Percentiles rank a stretch among this genome's conserved stretches.
These are phyloP conservation scores for Mycena floridula DNA, from an alignment of 768 basidiomycete genomes.

Conservation along the genomic window DNA sequence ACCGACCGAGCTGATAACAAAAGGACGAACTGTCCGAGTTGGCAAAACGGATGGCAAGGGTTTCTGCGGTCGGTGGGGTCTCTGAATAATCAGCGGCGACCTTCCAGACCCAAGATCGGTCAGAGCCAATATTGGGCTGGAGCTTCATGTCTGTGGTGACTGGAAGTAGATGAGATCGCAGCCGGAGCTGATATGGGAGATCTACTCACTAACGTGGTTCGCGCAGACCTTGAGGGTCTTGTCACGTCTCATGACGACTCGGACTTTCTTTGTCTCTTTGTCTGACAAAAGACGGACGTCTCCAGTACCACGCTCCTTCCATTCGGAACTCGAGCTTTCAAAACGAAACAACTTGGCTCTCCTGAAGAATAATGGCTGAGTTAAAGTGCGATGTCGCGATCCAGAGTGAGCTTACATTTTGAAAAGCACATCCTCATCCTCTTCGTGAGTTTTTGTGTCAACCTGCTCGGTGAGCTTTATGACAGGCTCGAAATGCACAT, in stretches of 20 bases:
- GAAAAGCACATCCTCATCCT: conserved; percentile 89
- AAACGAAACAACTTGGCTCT: conserved; percentile 98
- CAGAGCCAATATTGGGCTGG: conserved; percentile 96
- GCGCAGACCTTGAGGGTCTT: conserved; percentile 99
- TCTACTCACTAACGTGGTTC: conserved; percentile 79
- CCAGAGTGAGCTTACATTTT: conserved; percentile 72
- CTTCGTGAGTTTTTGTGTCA: conserved; percentile 91
- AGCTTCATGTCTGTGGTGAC: conserved; percentile 89
- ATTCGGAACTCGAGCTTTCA: conserved; percentile 68
- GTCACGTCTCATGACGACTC: conserved; percentile 98
- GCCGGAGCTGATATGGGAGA: conserved; percentile 17
- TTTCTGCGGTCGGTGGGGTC: conserved; percentile 83
- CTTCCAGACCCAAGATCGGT: conserved; percentile 99
- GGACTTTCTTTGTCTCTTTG: conserved; percentile 84
- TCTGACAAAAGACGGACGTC: conserved; percentile 90
- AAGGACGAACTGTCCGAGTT: conserved; percentile 84
- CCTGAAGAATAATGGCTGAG: conserved; percentile 54
- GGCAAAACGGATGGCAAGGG: conserved; percentile 96
- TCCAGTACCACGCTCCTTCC: conserved; percentile 98
- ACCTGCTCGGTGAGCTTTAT: conserved; percentile 95
- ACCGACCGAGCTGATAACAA: neutral
- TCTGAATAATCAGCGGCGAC: conserved; percentile 95
- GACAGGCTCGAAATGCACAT: conserved; percentile 93
- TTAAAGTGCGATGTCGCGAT: conserved; percentile 28
- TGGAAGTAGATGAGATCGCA: conserved; percentile 23